Percentiles rank a stretch among this genome's conserved stretches.
Conservation (phyloP, 2,329 filamentous ascomycete species). For the Sporothrix curviconia region DNA sequence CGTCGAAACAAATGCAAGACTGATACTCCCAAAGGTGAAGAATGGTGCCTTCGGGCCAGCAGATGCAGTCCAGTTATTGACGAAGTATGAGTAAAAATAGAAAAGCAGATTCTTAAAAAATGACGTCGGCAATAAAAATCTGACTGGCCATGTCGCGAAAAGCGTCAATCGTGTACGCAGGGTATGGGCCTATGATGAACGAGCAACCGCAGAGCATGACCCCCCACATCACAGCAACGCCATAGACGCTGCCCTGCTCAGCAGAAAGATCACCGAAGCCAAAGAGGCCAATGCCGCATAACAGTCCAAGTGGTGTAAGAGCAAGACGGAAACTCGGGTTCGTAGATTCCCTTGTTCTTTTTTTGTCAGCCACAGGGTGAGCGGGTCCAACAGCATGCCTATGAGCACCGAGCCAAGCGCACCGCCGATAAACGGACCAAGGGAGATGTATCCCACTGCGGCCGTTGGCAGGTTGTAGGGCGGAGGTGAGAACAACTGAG, state of each 20-base stretch:
- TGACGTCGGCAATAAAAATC: neutral
- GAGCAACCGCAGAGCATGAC: neutral
- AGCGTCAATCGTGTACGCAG: neutral
- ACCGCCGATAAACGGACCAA: neutral
- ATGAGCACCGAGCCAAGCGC: neutral
- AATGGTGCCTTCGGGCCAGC: neutral
- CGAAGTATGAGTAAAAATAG: neutral
- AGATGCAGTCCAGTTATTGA: neutral
- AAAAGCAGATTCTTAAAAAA: neutral
- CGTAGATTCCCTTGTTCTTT: neutral
- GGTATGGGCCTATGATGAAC: neutral
- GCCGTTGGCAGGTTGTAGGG: neutral
- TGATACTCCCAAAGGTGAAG: neutral
- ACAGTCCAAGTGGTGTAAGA: neutral
- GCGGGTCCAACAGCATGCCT: neutral
- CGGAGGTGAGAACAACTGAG: neutral
- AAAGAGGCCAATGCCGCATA: neutral
- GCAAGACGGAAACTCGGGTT: neutral
- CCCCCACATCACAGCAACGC: neutral
- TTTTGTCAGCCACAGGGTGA: constrained; percentile 1
- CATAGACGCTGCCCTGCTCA: neutral
- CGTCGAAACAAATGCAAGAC: neutral
- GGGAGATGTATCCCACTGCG: neutral
- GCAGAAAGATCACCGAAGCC: neutral
- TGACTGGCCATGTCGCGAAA: neutral